phyloP scores from a whole-genome alignment of 106 monocot genomes.

The Cymbidium sinense region DNA sequence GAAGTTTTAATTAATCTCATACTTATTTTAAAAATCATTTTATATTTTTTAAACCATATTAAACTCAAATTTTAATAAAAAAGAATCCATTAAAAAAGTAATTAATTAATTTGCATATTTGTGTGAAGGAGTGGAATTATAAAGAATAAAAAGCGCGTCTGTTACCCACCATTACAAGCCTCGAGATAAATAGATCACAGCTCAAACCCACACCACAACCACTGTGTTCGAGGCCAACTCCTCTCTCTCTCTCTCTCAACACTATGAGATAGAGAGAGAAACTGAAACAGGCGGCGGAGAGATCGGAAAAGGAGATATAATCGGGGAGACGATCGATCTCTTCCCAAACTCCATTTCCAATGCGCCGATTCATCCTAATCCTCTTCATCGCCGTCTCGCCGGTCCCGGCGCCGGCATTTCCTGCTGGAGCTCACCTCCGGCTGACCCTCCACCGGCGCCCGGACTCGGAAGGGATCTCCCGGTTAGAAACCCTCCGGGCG shows the following conservation, averaged over 20 bases:
- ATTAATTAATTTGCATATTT: no score
- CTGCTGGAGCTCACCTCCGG: background rate
- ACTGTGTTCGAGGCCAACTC: background rate
- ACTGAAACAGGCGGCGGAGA: background rate
- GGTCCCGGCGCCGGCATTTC: background rate
- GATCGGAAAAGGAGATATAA: no score
- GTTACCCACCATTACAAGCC: background rate
- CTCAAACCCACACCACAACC: background rate
- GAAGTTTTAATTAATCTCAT: no score
- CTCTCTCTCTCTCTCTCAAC: background rate
- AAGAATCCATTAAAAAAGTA: no score
- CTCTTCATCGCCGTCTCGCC: background rate
- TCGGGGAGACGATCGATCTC: background rate
- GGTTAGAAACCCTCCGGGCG: background rate
- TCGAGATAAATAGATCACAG: background rate
- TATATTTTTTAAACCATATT: no score
- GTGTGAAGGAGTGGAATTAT: background rate
- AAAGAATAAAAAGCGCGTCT: background rate
- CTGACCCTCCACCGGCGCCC: background rate
- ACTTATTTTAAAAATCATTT: no score
- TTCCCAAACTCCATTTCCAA: background rate
- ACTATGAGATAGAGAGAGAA: background rate
- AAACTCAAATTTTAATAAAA: no score
- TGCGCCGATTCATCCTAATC: slow-evolving; percentile 6
- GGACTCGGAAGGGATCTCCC: background rate